Evolutionary conservation across 108 stramenopile genomes (phyloP), one percentile per base, ranked within the genome.

Genomic region (Cyclotella kingstonii): DNA sequence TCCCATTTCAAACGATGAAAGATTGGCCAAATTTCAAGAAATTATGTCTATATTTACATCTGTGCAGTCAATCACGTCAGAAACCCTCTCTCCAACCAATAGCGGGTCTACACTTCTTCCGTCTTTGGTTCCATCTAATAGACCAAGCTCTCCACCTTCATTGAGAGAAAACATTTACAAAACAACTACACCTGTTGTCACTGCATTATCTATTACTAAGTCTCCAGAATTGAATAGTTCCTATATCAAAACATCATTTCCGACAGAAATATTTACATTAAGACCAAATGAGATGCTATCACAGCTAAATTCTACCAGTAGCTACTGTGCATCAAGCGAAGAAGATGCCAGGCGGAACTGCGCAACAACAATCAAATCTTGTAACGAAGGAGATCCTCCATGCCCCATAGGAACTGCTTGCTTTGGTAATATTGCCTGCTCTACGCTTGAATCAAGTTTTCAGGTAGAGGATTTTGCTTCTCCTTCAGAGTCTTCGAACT

Each of bases 241-340:
- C 15, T 15, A 15, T 40, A 46, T 46, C 45, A 46, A n/a, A n/a
- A n/a, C 39, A 33, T 54, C 60, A 23, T 23, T 35, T 33, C 59
- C 39, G n/a, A 33, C 26, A 47, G 42, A 38, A 42, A 51, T 51
- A 11, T 49, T 51, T 11, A 27, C 15, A 4, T 52, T 73, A 17
- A 34, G 63, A 44, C 8, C 22, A 2, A 58, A 59, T 17, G 73
- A 73, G 49, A 48, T 73, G 28, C 19, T 50, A 39, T 39, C 54
- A 18, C 60, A 64, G 11, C 23, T 73, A 26, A 62, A 64, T 28
- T 43, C 47, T 49, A 36, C 43, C 26, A 73, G 66, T 44, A 54
- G 43, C 54, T 73, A 66, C 54, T 73, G 73, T 43, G 73, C 73
- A 12, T 35, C 73, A 4, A 65, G 56, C 45, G 35, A 54, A 31